phyloP scores from a whole-genome alignment of 140 eudicot species.

The Erigeron philadelphicus region DNA sequence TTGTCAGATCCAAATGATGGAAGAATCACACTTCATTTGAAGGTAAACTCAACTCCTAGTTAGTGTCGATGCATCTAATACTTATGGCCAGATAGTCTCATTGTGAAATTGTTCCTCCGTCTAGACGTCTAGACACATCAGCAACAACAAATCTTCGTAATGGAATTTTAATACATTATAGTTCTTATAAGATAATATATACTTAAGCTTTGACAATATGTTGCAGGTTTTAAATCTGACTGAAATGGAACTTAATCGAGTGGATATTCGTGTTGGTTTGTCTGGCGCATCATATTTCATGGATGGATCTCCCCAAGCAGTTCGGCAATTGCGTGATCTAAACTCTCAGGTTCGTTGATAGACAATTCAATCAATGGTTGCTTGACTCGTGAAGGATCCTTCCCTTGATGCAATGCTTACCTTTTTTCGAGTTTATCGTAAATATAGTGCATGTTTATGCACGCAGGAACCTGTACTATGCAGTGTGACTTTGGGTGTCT shows the following conservation, averaged over 20 bases:
- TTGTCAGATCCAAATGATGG: conserved; percentile 94
- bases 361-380: not conserved
- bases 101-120: conserved; percentile 8
- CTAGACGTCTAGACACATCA: not conserved
- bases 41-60: conserved; percentile 41
- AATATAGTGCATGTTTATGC: not conserved
- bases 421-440: not conserved
- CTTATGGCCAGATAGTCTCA: not conserved
- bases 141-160: not conserved
- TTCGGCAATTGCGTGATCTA: conserved; percentile 81
- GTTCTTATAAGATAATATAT: not conserved
- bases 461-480: conserved; percentile 74
- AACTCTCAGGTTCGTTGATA: conserved; percentile 59
- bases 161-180: conserved; percentile 3
- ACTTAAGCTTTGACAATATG: conserved; percentile 14
- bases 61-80: not conserved
- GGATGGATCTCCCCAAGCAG: conserved; percentile 99
- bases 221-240: conserved; percentile 83
- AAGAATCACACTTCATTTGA: conserved; percentile 79
- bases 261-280: conserved; percentile 86
- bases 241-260: conserved; percentile 82
- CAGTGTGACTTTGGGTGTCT: conserved; percentile 79
- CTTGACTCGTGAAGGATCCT: not conserved
- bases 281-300: conserved; percentile 89
- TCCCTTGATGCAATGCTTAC: not conserved